A percentile compares a stretch with the other conserved stretches of the same genome.
These are phyloP conservation scores for Russula virescens DNA, from an alignment of 768 basidiomycete genomes.

Conservation along the genomic window DNA sequence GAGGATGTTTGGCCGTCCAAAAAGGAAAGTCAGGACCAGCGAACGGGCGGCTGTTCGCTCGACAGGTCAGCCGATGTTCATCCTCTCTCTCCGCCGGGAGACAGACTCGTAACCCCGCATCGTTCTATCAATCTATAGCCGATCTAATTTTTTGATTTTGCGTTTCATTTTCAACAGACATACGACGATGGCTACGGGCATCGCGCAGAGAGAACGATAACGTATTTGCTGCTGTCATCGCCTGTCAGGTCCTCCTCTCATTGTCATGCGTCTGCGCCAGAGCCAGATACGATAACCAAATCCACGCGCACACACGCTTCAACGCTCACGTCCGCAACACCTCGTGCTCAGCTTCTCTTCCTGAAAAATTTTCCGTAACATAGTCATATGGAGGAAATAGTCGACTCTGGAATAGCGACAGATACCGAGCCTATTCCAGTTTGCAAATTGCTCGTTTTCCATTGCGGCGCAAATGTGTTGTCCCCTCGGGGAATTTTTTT, in stretches of 20 bases:
- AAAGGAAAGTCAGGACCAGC: slow-evolving; percentile 8
- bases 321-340: background rate
- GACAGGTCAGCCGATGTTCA: slow-evolving; percentile 6
- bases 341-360: background rate
- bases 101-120: background rate
- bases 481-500: background rate
- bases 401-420: background rate
- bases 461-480: background rate
- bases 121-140: background rate
- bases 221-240: too few species aligned
- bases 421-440: background rate
- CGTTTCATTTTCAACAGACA: background rate
- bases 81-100: background rate
- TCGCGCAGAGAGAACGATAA: too few species aligned
- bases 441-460: background rate
- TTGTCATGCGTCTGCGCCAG: too few species aligned
- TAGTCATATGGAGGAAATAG: background rate
- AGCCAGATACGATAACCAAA: too few species aligned
- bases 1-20: background rate
- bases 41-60: slow-evolving; percentile 1
- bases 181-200: too few species aligned
- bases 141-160: too few species aligned
- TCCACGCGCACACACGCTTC: too few species aligned
- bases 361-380: background rate
- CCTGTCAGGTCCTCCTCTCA: too few species aligned